Base-by-base conservation (phyloP, 2,329 filamentous ascomycete genomes). In the Malbranchea zuffiana region DNA sequence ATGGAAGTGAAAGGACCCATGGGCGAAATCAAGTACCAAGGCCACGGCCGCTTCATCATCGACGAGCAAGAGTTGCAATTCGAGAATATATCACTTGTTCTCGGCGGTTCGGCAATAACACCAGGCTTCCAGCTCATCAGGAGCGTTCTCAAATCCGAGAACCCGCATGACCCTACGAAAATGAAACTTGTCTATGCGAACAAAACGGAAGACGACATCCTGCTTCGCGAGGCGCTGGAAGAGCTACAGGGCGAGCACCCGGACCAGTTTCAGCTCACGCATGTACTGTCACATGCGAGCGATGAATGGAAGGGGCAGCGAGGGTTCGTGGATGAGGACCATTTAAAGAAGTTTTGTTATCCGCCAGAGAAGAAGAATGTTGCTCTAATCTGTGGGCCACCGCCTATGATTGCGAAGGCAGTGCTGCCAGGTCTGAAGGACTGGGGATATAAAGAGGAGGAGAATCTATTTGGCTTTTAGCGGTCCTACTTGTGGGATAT, bases 1-100 rank as follows among this genome's bases (percentile, higher is more conserved):
- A 54, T 72, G 19, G 69, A 74, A 44, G 59, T 72, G 20, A 64
- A 63, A 10, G 69, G 70, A 0, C 69, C 69, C 0, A 63, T 62
- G 0, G 69, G 70, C 11, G 64, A 70, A 24, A 70, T 73, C 16
- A 49, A 54, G 3, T 72, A 74, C 50, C 50, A 58, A 3, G 67
- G 66, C 2, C 47, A 64, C 32, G 66, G 68, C 3, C 44, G 49
- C 1, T 72, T 74, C 50, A 44, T 46, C 16, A 63, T 73, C 35
- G 60, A 65, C 12, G 55, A 56, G 18, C 56, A 63, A 18, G 45
- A 61, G 16, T 51, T 52, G 16, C 52, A 43, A 3, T 72, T 72
- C 46, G 51, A 53, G 13, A 60, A 57, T 8, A 58, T 73, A 13
- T 63, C 59, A 0, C 59, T 73, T 6, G 58, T 73, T 1, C 57